Conservation (phyloP, 2,329 filamentous ascomycete genomes). For the Pseudocercospora pini-densiflorae region DNA sequence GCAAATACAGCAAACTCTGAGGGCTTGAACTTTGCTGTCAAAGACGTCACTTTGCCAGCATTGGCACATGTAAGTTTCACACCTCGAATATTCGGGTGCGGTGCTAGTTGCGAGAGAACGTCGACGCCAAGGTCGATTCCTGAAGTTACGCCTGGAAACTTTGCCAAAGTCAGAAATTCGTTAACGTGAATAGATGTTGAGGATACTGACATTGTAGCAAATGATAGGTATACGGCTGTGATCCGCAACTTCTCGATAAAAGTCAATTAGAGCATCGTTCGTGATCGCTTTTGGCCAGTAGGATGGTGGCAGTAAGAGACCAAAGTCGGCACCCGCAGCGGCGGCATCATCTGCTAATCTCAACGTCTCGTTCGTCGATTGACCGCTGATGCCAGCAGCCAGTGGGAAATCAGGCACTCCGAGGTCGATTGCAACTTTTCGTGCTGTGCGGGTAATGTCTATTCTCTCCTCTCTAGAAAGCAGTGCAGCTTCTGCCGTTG, state of each 20-base stretch:
- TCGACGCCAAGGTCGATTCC: conserved; percentile 70
- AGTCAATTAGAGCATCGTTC: conserved; percentile 42
- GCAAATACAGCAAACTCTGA: conserved; percentile 66
- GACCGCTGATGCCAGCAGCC: conserved; percentile 52
- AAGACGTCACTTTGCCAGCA: conserved; percentile 62
- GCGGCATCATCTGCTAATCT: conserved; percentile 45
- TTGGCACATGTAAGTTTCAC: conserved; percentile 68
- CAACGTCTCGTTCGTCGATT: conserved; percentile 44
- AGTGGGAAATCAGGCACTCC: conserved; percentile 46
- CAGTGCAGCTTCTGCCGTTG: conserved; percentile 53
- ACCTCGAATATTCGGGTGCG: conserved; percentile 63
- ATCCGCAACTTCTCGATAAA: conserved; percentile 47
- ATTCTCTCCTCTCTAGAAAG: conserved; percentile 48
- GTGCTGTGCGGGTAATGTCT: conserved; percentile 47
- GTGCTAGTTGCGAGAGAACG: conserved; percentile 59
- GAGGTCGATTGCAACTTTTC: conserved; percentile 45
- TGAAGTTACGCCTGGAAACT: conserved; percentile 71
- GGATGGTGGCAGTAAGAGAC: conserved; percentile 46
- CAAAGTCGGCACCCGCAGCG: conserved; percentile 46
- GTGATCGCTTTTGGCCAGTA: conserved; percentile 47
- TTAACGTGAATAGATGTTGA: neutral
- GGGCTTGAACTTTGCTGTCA: conserved; percentile 56
- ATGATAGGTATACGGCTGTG: conserved; percentile 37
- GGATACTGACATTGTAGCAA: conserved; percentile 36
- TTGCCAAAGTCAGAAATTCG: neutral